These are phyloP conservation scores for Closterium sp. DNA, from an alignment of 139 green algal species.

Conservation along the genomic window DNA sequence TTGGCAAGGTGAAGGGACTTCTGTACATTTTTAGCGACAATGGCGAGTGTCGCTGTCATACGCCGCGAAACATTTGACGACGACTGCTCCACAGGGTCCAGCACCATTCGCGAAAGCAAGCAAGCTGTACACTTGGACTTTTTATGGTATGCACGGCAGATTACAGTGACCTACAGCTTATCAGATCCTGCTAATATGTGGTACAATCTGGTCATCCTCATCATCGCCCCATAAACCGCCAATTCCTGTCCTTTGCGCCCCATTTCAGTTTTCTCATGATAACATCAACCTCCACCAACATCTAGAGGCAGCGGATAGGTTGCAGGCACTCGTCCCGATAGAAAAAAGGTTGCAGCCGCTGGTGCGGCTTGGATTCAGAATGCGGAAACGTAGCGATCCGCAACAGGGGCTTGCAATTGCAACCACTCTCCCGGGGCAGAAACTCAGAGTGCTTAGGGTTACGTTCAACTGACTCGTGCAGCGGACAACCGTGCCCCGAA, in stretches of 20 bases:
- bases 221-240: background rate
- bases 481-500: background rate
- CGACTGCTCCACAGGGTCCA: too few relatives aligned
- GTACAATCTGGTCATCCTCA: background rate
- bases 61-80: background rate
- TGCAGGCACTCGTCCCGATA: too few relatives aligned
- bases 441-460: background rate
- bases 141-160: too few relatives aligned
- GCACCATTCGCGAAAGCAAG: background rate
- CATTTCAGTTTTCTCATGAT: too few relatives aligned
- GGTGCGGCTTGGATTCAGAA: background rate
- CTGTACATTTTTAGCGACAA: background rate
- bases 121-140: too few relatives aligned
- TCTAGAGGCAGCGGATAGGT: too few relatives aligned
- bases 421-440: background rate
- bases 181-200: background rate
- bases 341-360: too few relatives aligned
- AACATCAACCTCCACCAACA: too few relatives aligned
- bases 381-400: background rate
- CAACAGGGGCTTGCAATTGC: background rate
- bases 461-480: background rate
- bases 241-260: background rate
- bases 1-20: too few relatives aligned
- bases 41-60: background rate
- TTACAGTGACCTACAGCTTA: background rate